Evolutionary conservation across 2,329 filamentous ascomycete genomes (phyloP), one percentile per base, ranked within the genome.

Genomic region (Knoxdaviesia capensis): DNA sequence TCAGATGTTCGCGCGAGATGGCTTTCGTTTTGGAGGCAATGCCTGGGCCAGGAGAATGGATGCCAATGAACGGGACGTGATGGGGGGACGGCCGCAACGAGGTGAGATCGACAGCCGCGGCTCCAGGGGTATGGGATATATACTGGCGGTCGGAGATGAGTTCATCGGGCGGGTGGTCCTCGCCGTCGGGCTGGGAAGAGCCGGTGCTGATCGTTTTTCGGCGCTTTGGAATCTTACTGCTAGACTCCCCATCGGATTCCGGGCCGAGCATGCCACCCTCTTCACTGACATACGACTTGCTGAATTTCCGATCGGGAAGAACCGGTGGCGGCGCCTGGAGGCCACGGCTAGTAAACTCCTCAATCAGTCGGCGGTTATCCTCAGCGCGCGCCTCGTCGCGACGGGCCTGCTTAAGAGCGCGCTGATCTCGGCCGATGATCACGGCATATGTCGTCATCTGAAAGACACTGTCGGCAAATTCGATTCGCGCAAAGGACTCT

Each of bases 391-490:
- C 65, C 52, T 69, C 65, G 45, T 73, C 65, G 43, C 61, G 60
- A 38, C 65, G 62, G 28, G 71, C 72, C 49, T 71, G 65, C 43
- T 66, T 59, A 48, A 74, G 58, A 7, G 74, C 74, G 41, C 65
- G 60, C 51, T 76, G 66, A 56, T 86, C 80, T 46, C 81, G 76
- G 43, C 80, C 80, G 31, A 87, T 72, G 44, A 81, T 71, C 49
- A 86, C 69, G 41, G 72, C 68, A 50, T 77, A 78, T 1, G 79
- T 84, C 41, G 76, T 83, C 74, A 87, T 80, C 57, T 82, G 80
- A 55, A 82, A 86, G 43, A 76, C 70, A 53, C 80, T 79, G 61
- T 87, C 81, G 49, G 71, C 68, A 53, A 87, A 86, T 51, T 77
- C 71, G 46, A 87, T 63, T 41, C 65, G 62, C 37, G 70, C 70